phyloP scores from a whole-genome alignment of 2,329 filamentous ascomycete genomes.

The Aspergillus candidus region DNA sequence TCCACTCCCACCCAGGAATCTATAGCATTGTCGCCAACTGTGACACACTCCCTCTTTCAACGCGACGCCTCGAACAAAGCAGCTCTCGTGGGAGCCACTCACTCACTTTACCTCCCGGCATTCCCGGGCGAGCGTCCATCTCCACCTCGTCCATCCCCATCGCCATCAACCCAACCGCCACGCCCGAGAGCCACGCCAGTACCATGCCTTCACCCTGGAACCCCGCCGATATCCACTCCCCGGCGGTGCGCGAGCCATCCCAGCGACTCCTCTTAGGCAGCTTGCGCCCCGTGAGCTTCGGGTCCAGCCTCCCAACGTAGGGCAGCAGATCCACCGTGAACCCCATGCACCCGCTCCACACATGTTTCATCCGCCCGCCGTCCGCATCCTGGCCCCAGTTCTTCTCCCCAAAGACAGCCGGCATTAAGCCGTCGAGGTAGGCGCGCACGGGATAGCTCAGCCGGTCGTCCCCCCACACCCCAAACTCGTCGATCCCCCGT shows the following conservation, averaged over 20 bases:
- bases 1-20: no score
- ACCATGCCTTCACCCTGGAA: conserved; percentile 13
- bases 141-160: conserved; percentile 5
- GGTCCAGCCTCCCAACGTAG: conserved; percentile 46
- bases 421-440: conserved; percentile 20
- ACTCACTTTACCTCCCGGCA: conserved; percentile 4
- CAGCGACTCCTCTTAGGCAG: conserved; percentile 1
- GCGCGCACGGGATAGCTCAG: conserved; percentile 13
- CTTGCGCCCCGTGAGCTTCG: conserved; percentile 11
- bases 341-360: conserved; percentile 56
- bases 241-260: neutral
- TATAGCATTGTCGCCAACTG: no score
- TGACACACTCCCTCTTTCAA: no score
- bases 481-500: conserved; percentile 17
- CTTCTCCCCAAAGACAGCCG: conserved; percentile 24
- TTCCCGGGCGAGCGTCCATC: conserved; percentile 3
- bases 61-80: no score
- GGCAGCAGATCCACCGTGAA: conserved; percentile 50
- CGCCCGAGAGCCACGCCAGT: conserved; percentile 10
- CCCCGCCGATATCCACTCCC: conserved; percentile 11
- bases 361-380: conserved; percentile 29
- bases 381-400: conserved; percentile 39
- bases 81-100: conserved; percentile 9
- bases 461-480: conserved; percentile 15
- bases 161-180: conserved; percentile 11